These are phyloP conservation scores for Graphilbum ipis-grandicollis DNA, from an alignment of 2,329 filamentous ascomycete genomes.

Conservation along the genomic window DNA sequence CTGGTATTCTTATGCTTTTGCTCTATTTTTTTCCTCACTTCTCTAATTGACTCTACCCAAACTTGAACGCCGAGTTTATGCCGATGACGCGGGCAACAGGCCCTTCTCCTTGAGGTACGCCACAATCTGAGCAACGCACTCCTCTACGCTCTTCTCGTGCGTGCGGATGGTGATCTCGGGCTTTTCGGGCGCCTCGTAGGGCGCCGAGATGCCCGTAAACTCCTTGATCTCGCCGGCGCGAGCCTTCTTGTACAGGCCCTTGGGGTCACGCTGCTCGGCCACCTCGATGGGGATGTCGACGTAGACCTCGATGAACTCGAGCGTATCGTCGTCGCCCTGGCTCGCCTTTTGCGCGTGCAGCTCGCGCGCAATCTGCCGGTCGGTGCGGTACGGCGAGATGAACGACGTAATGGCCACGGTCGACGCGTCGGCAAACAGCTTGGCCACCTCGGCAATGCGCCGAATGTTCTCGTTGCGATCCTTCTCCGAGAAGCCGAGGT, in stretches of 20 bases:
- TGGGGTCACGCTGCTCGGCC: slow-evolving; percentile 88
- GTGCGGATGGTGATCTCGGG: slow-evolving; percentile 81
- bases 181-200: slow-evolving; percentile 76
- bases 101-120: slow-evolving; percentile 58
- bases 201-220: slow-evolving; percentile 88
- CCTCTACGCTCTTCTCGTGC: slow-evolving; percentile 67
- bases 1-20: too few relatives aligned
- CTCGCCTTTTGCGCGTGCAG: slow-evolving; percentile 53
- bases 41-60: too few relatives aligned
- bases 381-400: slow-evolving; percentile 85
- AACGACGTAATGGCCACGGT: slow-evolving; percentile 87
- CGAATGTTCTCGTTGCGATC: slow-evolving; percentile 97
- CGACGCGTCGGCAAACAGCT: slow-evolving; percentile 83
- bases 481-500: slow-evolving; percentile 82
- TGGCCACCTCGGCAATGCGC: slow-evolving; percentile 85
- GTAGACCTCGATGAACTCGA: slow-evolving; percentile 87
- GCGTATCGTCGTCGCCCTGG: slow-evolving; percentile 42
- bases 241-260: slow-evolving; percentile 96
- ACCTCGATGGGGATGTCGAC: slow-evolving; percentile 84
- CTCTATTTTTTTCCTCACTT: too few relatives aligned
- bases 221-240: slow-evolving; percentile 87
- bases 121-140: slow-evolving; percentile 73
- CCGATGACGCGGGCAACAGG: slow-evolving; percentile 20
- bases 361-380: slow-evolving; percentile 65
- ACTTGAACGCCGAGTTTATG: neutral